Base-by-base conservation (phyloP, 1,284 basidiomycete genomes). In the Pseudozyma flocculosa region DNA sequence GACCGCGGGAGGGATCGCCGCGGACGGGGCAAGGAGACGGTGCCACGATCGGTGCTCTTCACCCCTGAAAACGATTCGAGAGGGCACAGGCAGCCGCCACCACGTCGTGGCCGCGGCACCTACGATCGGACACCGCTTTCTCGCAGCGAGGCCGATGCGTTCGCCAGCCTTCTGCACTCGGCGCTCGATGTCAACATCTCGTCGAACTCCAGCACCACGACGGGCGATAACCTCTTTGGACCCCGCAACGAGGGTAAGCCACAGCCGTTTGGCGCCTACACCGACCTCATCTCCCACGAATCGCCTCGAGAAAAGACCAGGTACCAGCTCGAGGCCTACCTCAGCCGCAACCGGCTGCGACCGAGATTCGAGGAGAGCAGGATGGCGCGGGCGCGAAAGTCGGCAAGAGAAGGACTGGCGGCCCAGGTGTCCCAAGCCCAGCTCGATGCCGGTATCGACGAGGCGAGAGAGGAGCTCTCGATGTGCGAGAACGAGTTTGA, bases 381-480 rank as follows among this genome's bases (percentile, higher is more conserved):
- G 7, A 48, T 43, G 8, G 50, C 53, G 22, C 22, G 62, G 2
- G 50, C 50, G 9, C 57, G 49, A 30, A 34, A 50, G 1, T 55
- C 57, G 19, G 47, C 50, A 1, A 26, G 63, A 7, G 63, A 66
- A 24, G 63, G 63, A 4, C 21, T 66, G 30, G 63, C 63, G 4
- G 58, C 58, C 5, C 34, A 49, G 38, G 45, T 66, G 26, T 45
- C 53, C 14, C 54, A 48, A 3, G 23, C 50, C n/a, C 40, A 60
- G 41, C 24, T 70, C 32, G 61, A 65, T n/a, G 58, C 52, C 1
- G 64, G 62, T 1, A 44, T 70, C 32, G 68, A 70, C 37, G 50
- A 60, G 54, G 68, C 68, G 5, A 37, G 58, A 21, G 61, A 64
- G 32, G 26, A 49, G 4, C 56, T 70, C 19, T 44, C 48, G 14